Percentiles rank a stretch among this genome's conserved stretches.
These are phyloP conservation scores for Solanum hybrid DNA, from an alignment of 305 asterid species.

Conservation along the genomic window DNA sequence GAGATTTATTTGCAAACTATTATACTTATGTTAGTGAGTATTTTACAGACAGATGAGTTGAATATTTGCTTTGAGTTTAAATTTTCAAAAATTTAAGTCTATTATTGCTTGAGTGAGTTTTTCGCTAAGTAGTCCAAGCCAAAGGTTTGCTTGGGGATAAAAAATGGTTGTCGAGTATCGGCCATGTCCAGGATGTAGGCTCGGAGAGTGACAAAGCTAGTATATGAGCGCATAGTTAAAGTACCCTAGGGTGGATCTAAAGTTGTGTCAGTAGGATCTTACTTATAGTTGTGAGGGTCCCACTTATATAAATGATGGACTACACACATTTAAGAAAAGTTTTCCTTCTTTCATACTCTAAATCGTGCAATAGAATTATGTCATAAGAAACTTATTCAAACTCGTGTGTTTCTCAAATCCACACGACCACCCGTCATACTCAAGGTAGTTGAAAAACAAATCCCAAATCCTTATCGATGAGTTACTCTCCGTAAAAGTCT, in stretches of 20 bases:
- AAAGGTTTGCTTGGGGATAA: background rate
- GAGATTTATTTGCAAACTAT: background rate
- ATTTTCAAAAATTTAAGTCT: background rate
- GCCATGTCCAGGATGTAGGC: background rate
- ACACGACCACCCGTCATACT: background rate
- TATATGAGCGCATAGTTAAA: background rate
- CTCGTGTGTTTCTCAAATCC: background rate
- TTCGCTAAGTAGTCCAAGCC: background rate
- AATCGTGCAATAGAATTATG: background rate
- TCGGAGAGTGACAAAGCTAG: background rate
- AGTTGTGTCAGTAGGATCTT: background rate
- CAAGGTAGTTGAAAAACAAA: background rate
- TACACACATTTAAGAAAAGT: background rate
- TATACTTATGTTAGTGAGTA: background rate
- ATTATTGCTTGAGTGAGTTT: background rate
- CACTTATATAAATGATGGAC: background rate
- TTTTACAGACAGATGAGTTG: background rate
- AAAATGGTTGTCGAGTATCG: background rate
- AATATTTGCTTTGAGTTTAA: background rate
- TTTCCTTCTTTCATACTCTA: background rate
- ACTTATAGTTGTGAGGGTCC: background rate
- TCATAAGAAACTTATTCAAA: background rate
- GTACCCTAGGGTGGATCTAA: background rate
- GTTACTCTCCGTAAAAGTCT: background rate
- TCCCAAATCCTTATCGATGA: background rate